Evolutionary conservation across 2,329 filamentous ascomycete species (phyloP).

Genomic region (Trichoderma afroharzianum): DNA sequence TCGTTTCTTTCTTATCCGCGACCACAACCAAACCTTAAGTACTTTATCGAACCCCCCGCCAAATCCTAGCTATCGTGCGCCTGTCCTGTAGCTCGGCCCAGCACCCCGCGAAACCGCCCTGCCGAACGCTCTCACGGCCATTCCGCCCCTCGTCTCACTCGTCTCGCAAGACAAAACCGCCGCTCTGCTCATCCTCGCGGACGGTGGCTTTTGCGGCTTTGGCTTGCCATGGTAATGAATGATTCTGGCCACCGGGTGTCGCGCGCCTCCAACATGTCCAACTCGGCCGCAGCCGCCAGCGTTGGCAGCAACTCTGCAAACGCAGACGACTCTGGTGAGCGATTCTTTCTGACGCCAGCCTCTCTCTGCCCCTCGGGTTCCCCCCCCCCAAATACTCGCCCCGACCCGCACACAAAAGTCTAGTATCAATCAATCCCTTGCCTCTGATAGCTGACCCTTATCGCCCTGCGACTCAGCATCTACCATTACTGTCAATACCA

Average conservation of each 20-base stretch:
- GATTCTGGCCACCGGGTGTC: slow-evolving; percentile 37
- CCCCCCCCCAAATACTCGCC: slow-evolving; percentile 17
- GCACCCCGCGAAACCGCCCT: slow-evolving; percentile 24
- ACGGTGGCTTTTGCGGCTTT: slow-evolving; percentile 14
- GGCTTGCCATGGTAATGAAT: slow-evolving; percentile 39
- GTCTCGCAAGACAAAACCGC: slow-evolving; percentile 22
- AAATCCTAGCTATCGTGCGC: slow-evolving; percentile 7
- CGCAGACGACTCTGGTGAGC: slow-evolving; percentile 41
- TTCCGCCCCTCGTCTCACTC: slow-evolving; percentile 20
- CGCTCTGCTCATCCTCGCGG: slow-evolving; percentile 19
- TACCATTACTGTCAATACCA: slow-evolving; percentile 50
- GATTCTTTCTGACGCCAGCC: slow-evolving; percentile 22
- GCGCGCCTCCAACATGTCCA: slow-evolving; percentile 37
- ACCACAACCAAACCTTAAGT: not conserved
- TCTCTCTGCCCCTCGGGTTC: slow-evolving; percentile 36
- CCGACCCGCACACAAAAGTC: slow-evolving; percentile 17
- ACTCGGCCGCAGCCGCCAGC: slow-evolving; percentile 30
- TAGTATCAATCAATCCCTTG: not conserved
- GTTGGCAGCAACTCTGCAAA: slow-evolving; percentile 16
- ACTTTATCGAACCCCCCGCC: slow-evolving; percentile 16
- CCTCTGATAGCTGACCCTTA: slow-evolving; percentile 27
- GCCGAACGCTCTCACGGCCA: not conserved
- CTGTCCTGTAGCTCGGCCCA: slow-evolving; percentile 15
- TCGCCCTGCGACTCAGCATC: slow-evolving; percentile 35
- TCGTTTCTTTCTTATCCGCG: not conserved